phyloP scores from a whole-genome alignment of 305 asterid species.

The Fraxinus latifolia region DNA sequence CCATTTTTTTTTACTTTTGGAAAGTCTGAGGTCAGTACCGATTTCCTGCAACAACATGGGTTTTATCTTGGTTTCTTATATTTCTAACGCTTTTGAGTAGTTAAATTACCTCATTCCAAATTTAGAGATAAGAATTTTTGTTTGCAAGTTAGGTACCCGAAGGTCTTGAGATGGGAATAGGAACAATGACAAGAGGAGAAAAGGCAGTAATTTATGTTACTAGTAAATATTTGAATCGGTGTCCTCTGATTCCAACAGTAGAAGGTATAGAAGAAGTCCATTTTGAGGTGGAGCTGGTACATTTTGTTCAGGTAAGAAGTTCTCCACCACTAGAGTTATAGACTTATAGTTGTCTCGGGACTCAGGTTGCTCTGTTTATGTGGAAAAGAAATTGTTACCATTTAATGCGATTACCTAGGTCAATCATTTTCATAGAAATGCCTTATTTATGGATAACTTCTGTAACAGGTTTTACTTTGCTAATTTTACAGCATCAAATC shows the following conservation, averaged over 20 bases:
- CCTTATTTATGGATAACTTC: neutral
- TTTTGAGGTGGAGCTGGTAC: constrained; percentile 89
- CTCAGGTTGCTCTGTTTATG: neutral
- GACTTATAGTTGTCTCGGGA: neutral
- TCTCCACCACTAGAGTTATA: constrained; percentile 12
- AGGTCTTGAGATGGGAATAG: constrained; percentile 96
- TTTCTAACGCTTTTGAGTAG: neutral
- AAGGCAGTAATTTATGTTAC: constrained; percentile 75
- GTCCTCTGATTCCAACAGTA: constrained; percentile 52
- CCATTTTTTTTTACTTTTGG: constrained; percentile 86
- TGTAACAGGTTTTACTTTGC: neutral
- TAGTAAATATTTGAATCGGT: constrained; percentile 51
- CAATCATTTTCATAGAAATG: neutral
- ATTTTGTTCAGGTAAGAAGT: constrained; percentile 71
- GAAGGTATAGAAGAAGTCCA: constrained; percentile 69
- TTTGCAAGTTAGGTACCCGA: constrained; percentile 61
- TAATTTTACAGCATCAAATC: neutral
- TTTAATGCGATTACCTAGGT: neutral
- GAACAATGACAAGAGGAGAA: constrained; percentile 86
- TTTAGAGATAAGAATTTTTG: constrained; percentile 6
- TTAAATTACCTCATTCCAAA: neutral
- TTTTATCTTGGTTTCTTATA: constrained; percentile 11
- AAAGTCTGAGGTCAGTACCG: constrained; percentile 65
- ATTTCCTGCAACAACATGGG: constrained; percentile 4
- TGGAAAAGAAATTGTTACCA: neutral